phyloP scores from a whole-genome alignment of 2,329 filamentous ascomycete genomes.

The Epichloe aotearoae region DNA sequence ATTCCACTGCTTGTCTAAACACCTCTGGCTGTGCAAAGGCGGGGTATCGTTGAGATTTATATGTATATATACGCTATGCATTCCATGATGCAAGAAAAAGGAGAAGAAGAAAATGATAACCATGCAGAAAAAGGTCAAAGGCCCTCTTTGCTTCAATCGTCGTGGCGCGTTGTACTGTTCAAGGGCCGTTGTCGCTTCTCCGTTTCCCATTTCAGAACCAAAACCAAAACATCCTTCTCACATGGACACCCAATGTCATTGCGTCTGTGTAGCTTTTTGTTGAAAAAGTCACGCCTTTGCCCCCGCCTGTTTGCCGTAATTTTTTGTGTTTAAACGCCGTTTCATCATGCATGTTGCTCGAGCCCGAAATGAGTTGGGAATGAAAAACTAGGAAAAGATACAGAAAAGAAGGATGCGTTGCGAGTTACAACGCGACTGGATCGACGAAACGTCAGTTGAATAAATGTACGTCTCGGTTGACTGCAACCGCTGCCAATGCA shows the following conservation, averaged over 20 bases:
- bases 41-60: slow-evolving; percentile 29
- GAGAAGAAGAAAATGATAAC: slow-evolving; percentile 11
- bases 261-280: slow-evolving; percentile 25
- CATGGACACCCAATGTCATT: not conserved
- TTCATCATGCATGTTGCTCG: slow-evolving; percentile 4
- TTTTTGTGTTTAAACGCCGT: slow-evolving; percentile 5
- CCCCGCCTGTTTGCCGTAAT: slow-evolving; percentile 9
- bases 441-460: slow-evolving; percentile 4
- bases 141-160: slow-evolving; percentile 1
- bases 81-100: slow-evolving; percentile 7
- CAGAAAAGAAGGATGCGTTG: not conserved
- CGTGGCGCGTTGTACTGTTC: slow-evolving; percentile 6
- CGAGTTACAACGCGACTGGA: not conserved
- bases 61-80: slow-evolving; percentile 24
- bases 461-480: slow-evolving; percentile 5
- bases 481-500: slow-evolving; percentile 5
- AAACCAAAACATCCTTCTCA: not conserved
- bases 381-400: slow-evolving; percentile 11
- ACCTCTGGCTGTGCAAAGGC: slow-evolving; percentile 11
- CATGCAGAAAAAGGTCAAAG: slow-evolving; percentile 2
- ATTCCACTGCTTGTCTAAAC: slow-evolving; percentile 7
- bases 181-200: slow-evolving; percentile 4
- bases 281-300: slow-evolving; percentile 24
- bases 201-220: not conserved
- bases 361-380: slow-evolving; percentile 1